Evolutionary conservation across 768 basidiomycete species (phyloP).

Genomic region (Scleroderma bovista): DNA sequence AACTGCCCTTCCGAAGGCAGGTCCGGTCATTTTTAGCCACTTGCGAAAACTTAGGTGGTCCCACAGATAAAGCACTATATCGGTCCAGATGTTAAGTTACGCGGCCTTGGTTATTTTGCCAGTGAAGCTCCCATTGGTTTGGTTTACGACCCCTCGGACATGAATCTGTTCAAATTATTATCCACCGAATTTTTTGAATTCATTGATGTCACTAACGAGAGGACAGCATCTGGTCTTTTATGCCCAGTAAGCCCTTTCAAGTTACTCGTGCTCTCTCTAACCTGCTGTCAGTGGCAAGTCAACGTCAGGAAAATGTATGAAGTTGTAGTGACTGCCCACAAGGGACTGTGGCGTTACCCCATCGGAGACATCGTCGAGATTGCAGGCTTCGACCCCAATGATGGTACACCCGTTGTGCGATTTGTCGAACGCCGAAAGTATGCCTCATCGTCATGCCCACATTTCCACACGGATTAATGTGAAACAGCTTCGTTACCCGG

Average conservation of each 20-base stretch:
- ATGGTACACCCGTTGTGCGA: slow-evolving; percentile 5
- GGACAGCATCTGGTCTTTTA: neutral
- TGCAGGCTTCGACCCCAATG: slow-evolving; percentile 5
- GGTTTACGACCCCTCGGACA: slow-evolving; percentile 1
- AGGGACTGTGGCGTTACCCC: slow-evolving; percentile 8
- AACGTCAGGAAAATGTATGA: slow-evolving; percentile 2
- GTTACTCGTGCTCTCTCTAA: neutral
- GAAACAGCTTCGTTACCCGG: neutral
- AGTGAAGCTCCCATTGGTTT: slow-evolving; percentile 1
- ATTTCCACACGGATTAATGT: neutral
- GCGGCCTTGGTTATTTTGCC: neutral
- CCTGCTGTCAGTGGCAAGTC: slow-evolving; percentile 4
- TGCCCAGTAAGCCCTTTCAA: slow-evolving; percentile 1
- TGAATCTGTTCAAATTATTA: slow-evolving; percentile 5
- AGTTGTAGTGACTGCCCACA: slow-evolving; percentile 2
- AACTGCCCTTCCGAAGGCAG: slow-evolving; percentile 1
- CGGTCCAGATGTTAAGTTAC: slow-evolving; percentile 1
- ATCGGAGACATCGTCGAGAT: slow-evolving; percentile 2
- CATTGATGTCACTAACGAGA: neutral
- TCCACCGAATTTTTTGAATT: slow-evolving; percentile 6
- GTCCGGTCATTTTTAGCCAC: neutral
- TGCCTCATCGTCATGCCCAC: neutral
- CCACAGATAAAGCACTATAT: neutral
- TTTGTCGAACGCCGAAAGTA: slow-evolving; percentile 6
- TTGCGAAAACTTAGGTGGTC: neutral